These are phyloP conservation scores for Macrophomina tecta DNA, from an alignment of 2,329 filamentous ascomycete genomes.

Conservation along the genomic window DNA sequence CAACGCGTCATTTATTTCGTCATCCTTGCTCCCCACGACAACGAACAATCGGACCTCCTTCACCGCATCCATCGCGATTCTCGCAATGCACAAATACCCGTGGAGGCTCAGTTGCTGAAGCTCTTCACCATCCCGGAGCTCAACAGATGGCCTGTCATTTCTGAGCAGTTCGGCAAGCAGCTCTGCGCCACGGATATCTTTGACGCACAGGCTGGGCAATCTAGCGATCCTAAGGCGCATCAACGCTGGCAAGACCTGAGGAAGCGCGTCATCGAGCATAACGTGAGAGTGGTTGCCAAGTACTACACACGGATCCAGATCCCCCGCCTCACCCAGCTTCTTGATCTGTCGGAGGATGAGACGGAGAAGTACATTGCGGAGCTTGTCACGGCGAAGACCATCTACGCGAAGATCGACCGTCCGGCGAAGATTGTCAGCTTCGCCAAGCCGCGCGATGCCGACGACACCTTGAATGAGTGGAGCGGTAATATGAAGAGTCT, in stretches of 20 bases:
- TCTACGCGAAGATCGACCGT: slow-evolving; percentile 96
- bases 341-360: slow-evolving; percentile 92
- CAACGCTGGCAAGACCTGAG: slow-evolving; percentile 92
- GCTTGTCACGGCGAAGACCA: slow-evolving; percentile 94
- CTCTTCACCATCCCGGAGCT: slow-evolving; percentile 94
- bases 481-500: slow-evolving; percentile 97
- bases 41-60: slow-evolving; percentile 96
- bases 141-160: slow-evolving; percentile 97
- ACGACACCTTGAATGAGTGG: slow-evolving; percentile 98
- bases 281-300: slow-evolving; percentile 95
- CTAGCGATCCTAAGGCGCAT: slow-evolving; percentile 78
- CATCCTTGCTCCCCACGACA: slow-evolving; percentile 95
- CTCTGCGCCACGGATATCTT: slow-evolving; percentile 92
- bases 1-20: slow-evolving; percentile 98
- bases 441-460: slow-evolving; percentile 90
- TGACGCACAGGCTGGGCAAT: slow-evolving; percentile 67
- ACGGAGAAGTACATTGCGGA: slow-evolving; percentile 99
- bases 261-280: slow-evolving; percentile 99
- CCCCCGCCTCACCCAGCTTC: slow-evolving; percentile 83
- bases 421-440: slow-evolving; percentile 93
- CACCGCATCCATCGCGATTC: slow-evolving; percentile 89
- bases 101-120: slow-evolving; percentile 86
- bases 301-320: slow-evolving; percentile 99
- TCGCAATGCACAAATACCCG: slow-evolving; percentile 76
- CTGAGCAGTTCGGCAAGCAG: slow-evolving; percentile 86